These are phyloP conservation scores for Isoetes engelmannii DNA, from an alignment of 83 land plant genomes.

Conservation along the genomic window DNA sequence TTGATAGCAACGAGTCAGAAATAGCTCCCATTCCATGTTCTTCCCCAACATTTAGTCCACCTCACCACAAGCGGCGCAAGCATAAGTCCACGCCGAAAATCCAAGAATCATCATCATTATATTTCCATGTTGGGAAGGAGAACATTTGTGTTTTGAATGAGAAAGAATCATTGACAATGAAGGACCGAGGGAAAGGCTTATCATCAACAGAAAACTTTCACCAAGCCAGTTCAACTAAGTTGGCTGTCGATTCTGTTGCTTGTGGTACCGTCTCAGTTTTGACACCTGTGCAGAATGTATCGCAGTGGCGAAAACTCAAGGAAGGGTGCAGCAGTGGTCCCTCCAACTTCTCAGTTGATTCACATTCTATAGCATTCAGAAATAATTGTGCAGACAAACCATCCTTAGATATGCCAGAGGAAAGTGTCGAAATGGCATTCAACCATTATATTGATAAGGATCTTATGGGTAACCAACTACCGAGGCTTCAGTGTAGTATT, in stretches of 20 bases:
- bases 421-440: too few relatives aligned
- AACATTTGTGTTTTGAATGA: not conserved
- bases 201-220: not conserved
- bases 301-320: conserved; percentile 8
- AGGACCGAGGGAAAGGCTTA: not conserved
- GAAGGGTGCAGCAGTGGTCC: not conserved
- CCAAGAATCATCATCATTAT: too few relatives aligned
- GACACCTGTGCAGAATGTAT: conserved; percentile 4
- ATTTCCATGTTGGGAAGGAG: not conserved
- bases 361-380: too few relatives aligned
- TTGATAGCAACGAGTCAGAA: not conserved
- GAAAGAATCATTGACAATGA: not conserved
- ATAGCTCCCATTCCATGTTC: not conserved
- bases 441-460: too few relatives aligned
- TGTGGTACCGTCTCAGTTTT: not conserved
- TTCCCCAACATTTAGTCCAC: not conserved
- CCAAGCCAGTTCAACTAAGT: too few relatives aligned
- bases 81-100: too few relatives aligned
- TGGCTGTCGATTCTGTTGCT: too few relatives aligned
- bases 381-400: too few relatives aligned
- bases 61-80: not conserved
- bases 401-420: too few relatives aligned
- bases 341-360: too few relatives aligned
- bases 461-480: too few relatives aligned
- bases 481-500: too few relatives aligned